Percentiles rank a stretch among this genome's conserved stretches.
phyloP scores from a whole-genome alignment of 306 rosid genomes.

The Lathyrus sativus region DNA sequence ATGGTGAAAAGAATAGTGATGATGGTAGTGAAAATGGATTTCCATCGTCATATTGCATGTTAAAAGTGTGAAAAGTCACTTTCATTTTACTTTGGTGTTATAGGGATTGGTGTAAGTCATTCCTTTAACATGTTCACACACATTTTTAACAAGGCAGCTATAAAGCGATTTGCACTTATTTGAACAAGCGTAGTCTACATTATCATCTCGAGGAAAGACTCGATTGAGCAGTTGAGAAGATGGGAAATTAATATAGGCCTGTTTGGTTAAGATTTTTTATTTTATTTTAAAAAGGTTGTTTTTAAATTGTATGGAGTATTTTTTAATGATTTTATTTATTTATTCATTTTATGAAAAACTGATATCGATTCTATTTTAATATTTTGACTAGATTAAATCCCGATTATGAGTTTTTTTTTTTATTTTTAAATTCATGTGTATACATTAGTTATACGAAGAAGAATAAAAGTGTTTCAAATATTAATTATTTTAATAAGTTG shows the following conservation, averaged over 20 bases:
- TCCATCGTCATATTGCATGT: slow-evolving; percentile 21
- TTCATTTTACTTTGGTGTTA: slow-evolving; percentile 14
- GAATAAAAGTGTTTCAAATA: no score
- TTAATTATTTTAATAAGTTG: no score
- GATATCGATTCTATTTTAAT: background rate
- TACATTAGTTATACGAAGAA: no score
- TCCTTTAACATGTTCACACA: slow-evolving; percentile 8
- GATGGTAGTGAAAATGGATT: slow-evolving; percentile 19
- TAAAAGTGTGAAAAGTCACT: slow-evolving; percentile 33
- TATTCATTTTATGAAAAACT: background rate
- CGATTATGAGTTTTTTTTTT: no score
- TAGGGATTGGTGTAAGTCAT: slow-evolving; percentile 5
- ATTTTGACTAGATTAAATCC: background rate
- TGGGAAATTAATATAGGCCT: background rate
- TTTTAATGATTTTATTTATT: background rate
- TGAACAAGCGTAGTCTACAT: background rate
- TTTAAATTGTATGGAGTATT: background rate
- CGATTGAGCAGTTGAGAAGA: background rate
- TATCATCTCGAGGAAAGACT: background rate
- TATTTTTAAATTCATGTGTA: no score
- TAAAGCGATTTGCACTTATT: slow-evolving; percentile 3
- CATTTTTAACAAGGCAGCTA: slow-evolving; percentile 3
- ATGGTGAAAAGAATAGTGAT: background rate
- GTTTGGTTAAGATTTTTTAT: background rate
- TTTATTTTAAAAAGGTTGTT: background rate